Conservation (phyloP, 345 rosid species). For the Triadica sebifera region DNA sequence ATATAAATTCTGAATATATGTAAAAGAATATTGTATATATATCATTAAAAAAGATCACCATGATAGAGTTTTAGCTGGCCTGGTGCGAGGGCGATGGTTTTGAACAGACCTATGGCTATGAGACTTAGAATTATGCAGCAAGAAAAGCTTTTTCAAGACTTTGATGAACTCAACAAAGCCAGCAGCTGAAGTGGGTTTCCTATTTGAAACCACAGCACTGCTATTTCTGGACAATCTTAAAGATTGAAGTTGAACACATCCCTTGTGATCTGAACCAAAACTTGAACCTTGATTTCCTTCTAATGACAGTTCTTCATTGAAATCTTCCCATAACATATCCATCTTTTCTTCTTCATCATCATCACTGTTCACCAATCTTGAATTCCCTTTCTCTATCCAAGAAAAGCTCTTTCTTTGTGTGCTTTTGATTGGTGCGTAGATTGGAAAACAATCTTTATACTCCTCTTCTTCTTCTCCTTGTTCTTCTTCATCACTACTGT, state of each 20-base stretch:
- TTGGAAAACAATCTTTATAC: not conserved
- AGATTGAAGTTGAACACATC: constrained; percentile 23
- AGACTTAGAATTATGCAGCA: constrained; percentile 41
- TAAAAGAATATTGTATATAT: no score
- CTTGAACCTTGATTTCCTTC: constrained; percentile 7
- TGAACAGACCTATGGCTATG: not conserved
- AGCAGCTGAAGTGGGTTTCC: constrained; percentile 18
- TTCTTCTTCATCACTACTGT: no score
- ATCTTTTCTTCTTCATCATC: constrained; percentile 46
- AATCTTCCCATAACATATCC: constrained; percentile 91
- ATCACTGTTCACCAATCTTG: no score
- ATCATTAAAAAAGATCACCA: not conserved
- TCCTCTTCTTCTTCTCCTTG: constrained; percentile 6
- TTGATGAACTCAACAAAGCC: constrained; percentile 46
- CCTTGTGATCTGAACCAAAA: not conserved
- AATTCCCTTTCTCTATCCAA: constrained; percentile 15
- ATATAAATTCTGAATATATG: no score
- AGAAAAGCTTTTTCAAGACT: constrained; percentile 53
- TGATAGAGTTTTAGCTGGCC: not conserved
- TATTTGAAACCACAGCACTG: constrained; percentile 24
- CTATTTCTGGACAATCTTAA: constrained; percentile 32
- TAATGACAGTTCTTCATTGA: constrained; percentile 49
- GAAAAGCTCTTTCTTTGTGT: constrained; percentile 40
- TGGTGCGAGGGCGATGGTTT: not conserved
- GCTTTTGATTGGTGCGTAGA: no score